Base-by-base conservation (phyloP, 805 yeast species). In the Saccharomycopsis vini region DNA sequence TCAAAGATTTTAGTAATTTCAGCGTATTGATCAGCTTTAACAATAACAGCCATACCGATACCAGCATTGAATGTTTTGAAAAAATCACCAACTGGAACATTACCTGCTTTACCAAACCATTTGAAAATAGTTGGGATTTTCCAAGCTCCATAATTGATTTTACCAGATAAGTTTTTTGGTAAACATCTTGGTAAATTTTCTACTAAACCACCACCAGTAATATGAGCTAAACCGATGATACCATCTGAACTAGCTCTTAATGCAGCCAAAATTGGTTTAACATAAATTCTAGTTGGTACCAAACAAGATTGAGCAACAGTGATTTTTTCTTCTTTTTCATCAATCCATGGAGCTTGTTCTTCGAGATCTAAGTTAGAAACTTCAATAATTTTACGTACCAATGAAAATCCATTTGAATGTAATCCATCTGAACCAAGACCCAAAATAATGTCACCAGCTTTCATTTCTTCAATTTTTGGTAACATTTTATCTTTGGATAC, bases 141-240 rank as follows among this genome's bases (percentile, higher is more conserved):
- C 95, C 97, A 90, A 7, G 75, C 66, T 44, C 65, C 66, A 59
- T 83, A 79, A 61, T 90, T 95, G 40, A 92, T 75, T 52, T 69
- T 69, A 12, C 97, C 98, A 55, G 81, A 79, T 50, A 92, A 68
- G 54, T 77, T 63, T 46, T 75, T 65, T 46, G 98, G 98, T 50
- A 92, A 70, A 16, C 95, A 92, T 61, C 99, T 78, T 43, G 99
- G 99, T 46, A 90, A 79, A 63, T 92, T 92, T 64, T 92, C 99
- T 23, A 92, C 81, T 43, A 92, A 71, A 42, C 99, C 99, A 62
- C 99, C 99, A 50, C 99, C 99, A 20, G 99, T 92, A 57, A 92
- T 92, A 58, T 92, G 95, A 2, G 98, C 95, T 59, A 92, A 72
- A 47, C 97, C 99, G 44, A 88, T 69, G 39, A 90, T 59, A 28